Base-by-base conservation (phyloP, 2,329 filamentous ascomycete genomes). In the Aspergillus persii region DNA sequence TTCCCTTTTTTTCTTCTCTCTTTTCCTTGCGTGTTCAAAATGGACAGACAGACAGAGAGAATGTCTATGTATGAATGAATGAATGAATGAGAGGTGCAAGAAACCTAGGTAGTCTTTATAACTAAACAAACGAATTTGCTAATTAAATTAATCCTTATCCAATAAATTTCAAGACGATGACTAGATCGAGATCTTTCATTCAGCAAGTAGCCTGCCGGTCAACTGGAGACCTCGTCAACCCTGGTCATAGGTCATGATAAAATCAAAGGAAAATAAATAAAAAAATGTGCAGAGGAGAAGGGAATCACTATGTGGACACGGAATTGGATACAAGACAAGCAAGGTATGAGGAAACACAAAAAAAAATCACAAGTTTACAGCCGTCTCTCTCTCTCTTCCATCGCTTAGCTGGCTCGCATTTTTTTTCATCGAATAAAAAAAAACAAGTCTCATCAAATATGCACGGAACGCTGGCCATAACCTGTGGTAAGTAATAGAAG, bases 271-370 rank as follows among this genome's bases (percentile, higher is more conserved):
- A 23, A 23, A 23, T 23, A 23, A 23, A 6, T 41, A 50, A 48
- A 55, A 55, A 44, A 46, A 60, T 57, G 60, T 61, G 63, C 58
- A 60, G 55, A 57, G 54, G 46, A 59, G 63, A 60, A 62, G 61
- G 63, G 60, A 63, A 63, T 63, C 62, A 58, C 59, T 66, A 55
- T 60, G 57, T 47, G 56, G 47, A 54, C 47, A 54, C 51, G 51
- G 54, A 54, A 54, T 53, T 47, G 57, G 57, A 41, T 63, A 63
- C 57, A 64, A 60, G 52, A 47, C 61, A 59, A 55, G 52, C 57
- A 64, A 60, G 52, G 50, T 62, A 59, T 57, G 52, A 18, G 33
- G 50, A 39, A 29, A 41, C 52, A 58, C 33, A 52, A 39, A 54
- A 18, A 49, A 30, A 23, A 58, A 56, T 51, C 29, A 47, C 56